Base-by-base conservation (phyloP, 2,329 filamentous ascomycete species). In the Fusarium liriodendri region DNA sequence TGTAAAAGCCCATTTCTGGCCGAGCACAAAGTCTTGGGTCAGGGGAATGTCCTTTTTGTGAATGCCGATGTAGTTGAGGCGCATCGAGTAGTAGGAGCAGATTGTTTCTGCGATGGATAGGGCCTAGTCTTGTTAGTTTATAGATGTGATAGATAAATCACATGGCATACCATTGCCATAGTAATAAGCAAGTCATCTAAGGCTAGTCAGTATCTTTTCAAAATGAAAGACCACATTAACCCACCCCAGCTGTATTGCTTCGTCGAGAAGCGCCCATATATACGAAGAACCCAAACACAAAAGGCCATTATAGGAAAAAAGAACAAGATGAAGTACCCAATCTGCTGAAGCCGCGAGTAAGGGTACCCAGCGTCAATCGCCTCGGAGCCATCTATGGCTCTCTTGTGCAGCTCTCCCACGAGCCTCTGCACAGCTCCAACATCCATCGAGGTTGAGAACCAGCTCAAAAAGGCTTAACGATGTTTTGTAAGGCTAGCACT, bases 1-100 rank as follows among this genome's bases (percentile, higher is more conserved):
- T 20, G 82, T 73, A 47, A 82, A 85, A 72, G 81, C 82, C 80
- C 80, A 84, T 66, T 78, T 72, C 64, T 78, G 70, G 16, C 70
- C 78, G 2, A 70, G 69, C 7, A 78, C 67, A n/a, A 77, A 38
- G 29, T 71, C 68, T 18, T 67, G 67, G 18, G 73, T 67, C 60
- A 79, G 76, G 37, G 81, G 80, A 11, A 78, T 78, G 61, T 82
- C 82, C 60, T 76, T 76, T 14, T 80, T 72, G 63, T 81, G 71
- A 6, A 74, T 32, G 42, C 71, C 71, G 20, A 72, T 81, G 45
- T 81, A 76, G 55, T 73, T 70, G 42, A 54, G 66, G 29, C 38
- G 67, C 71, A 74, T 74, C 16, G 69, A 67, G 33, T 71, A 72
- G 61, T 69, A 74, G 5, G 71, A 74, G 42, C 69, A 72, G 20